Evolutionary conservation across 306 rosid genomes (phyloP).

Genomic region (Datisca glomerata): DNA sequence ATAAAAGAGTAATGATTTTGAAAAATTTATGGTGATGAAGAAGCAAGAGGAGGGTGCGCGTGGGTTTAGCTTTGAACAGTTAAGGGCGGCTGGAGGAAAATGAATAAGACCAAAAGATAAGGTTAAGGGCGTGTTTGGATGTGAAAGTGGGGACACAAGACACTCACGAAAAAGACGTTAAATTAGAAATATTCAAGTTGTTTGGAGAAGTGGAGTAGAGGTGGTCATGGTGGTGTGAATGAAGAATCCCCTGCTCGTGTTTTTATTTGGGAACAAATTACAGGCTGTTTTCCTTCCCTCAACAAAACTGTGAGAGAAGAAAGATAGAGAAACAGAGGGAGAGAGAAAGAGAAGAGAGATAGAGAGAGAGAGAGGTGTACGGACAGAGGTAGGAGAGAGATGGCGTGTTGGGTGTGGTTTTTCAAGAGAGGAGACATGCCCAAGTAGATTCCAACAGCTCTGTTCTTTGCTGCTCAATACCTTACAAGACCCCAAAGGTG

Average conservation of each 20-base stretch:
- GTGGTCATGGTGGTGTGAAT: conserved; percentile 2
- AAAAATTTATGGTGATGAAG: background rate
- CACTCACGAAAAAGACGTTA: conserved; percentile 15
- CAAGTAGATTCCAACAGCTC: conserved; percentile 40
- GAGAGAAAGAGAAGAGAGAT: background rate
- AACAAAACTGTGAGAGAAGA: background rate
- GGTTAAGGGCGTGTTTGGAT: conserved; percentile 25
- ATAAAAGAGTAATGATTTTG: background rate
- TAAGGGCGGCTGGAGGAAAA: conserved; percentile 43
- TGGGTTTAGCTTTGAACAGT: conserved; percentile 32
- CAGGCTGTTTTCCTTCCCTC: background rate
- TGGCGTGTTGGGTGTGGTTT: conserved; percentile 17
- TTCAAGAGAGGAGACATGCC: conserved; percentile 58
- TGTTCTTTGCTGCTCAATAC: conserved; percentile 32
- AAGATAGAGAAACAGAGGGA: background rate
- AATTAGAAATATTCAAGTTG: background rate
- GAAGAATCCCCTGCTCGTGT: conserved; percentile 1
- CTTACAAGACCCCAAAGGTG: conserved; percentile 52
- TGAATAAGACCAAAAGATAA: conserved; percentile 24
- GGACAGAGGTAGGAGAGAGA: conserved; percentile 2
- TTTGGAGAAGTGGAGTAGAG: background rate
- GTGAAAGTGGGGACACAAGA: conserved; percentile 20
- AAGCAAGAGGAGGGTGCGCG: background rate
- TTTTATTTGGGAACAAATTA: conserved; percentile 12
- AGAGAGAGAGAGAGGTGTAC: conserved; percentile 3